Evolutionary conservation across 306 rosid species (phyloP).

Genomic region (Cajanus cajan): DNA sequence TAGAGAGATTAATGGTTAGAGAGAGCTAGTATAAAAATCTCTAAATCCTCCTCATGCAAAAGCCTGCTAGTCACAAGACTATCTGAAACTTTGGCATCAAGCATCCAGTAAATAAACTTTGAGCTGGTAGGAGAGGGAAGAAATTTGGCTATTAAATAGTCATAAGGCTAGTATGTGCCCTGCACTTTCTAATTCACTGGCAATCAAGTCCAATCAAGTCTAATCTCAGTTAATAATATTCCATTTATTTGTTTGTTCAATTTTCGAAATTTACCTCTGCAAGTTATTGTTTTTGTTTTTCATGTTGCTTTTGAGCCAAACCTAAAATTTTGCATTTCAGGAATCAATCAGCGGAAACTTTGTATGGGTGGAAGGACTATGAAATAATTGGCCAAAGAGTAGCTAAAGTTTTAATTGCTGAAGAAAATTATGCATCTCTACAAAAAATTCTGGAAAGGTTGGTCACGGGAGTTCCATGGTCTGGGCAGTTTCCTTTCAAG

Average conservation of each 20-base stretch:
- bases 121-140: too few species aligned
- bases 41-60: background rate
- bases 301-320: background rate
- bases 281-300: background rate
- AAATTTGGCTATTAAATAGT: background rate
- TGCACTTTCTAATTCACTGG: background rate
- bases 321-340: slow-evolving; percentile 36
- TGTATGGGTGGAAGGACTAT: slow-evolving; percentile 72
- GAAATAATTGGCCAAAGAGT: slow-evolving; percentile 55
- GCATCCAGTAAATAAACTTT: too few species aligned
- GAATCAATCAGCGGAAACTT: slow-evolving; percentile 63
- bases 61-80: too few species aligned
- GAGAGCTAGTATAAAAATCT: background rate
- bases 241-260: background rate
- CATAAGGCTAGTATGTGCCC: background rate
- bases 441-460: slow-evolving; percentile 50
- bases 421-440: slow-evolving; percentile 44
- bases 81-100: too few species aligned
- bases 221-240: background rate
- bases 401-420: slow-evolving; percentile 41
- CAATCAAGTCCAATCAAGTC: background rate
- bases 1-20: background rate
- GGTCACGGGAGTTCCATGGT: slow-evolving; percentile 55
- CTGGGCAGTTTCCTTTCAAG: slow-evolving; percentile 74
- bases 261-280: background rate